phyloP scores from a whole-genome alignment of 2,329 filamentous ascomycete species.

The Fusarium albosuccineum region DNA sequence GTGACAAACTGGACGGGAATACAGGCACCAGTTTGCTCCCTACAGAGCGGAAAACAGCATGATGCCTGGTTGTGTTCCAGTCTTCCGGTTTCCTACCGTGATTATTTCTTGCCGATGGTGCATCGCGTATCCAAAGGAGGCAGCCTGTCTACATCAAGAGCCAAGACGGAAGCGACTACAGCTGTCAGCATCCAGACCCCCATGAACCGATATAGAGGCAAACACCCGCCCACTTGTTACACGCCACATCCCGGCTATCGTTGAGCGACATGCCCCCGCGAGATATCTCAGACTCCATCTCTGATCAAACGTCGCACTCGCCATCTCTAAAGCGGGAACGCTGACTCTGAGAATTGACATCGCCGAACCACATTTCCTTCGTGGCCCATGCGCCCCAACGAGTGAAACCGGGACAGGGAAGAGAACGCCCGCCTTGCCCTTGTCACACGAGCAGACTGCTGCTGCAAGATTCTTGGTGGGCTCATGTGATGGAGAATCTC shows the following conservation, averaged over 20 bases:
- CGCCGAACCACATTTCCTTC: slow-evolving; percentile 28
- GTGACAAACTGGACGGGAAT: no score
- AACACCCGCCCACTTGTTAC: no score
- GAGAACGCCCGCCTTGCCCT: slow-evolving; percentile 1
- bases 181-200: not conserved
- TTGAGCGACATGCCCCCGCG: no score
- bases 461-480: not conserved
- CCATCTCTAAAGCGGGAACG: not conserved
- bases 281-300: slow-evolving; percentile 1
- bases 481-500: slow-evolving; percentile 4
- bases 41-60: no score
- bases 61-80: no score
- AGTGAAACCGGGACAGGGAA: not conserved
- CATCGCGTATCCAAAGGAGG: no score
- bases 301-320: not conserved
- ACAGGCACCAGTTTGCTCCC: no score
- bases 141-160: no score
- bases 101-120: no score
- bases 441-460: slow-evolving; percentile 1
- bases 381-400: slow-evolving; percentile 20
- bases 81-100: no score
- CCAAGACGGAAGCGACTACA: not conserved
- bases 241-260: no score
- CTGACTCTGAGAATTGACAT: slow-evolving; percentile 31
- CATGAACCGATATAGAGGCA: no score